A percentile compares a stretch with the other conserved stretches of the same genome.
Conservation (phyloP, 2,329 filamentous ascomycete genomes). For the Purpureocillium takamizusanense region DNA sequence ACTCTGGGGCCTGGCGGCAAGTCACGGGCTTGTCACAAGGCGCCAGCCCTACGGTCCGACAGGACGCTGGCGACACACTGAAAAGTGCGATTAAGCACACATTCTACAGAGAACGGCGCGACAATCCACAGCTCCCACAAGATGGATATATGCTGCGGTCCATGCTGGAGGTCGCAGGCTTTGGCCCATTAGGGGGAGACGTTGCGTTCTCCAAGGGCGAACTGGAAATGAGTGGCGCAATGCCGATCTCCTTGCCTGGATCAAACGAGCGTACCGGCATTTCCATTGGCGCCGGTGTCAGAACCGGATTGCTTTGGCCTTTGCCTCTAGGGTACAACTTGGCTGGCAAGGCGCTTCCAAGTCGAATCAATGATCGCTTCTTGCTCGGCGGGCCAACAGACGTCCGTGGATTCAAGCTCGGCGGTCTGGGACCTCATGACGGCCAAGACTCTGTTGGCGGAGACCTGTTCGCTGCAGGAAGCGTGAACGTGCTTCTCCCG, state of each 20-base stretch:
- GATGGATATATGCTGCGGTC: slow-evolving; percentile 74
- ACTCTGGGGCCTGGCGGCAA: slow-evolving; percentile 80
- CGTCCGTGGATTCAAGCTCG: slow-evolving; percentile 85
- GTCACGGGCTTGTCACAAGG: slow-evolving; percentile 67
- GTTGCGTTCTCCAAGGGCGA: slow-evolving; percentile 94
- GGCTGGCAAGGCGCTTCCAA: slow-evolving; percentile 48
- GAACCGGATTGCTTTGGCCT: slow-evolving; percentile 77
- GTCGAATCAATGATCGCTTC: slow-evolving; percentile 89
- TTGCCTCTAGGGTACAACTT: slow-evolving; percentile 54
- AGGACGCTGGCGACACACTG: slow-evolving; percentile 81
- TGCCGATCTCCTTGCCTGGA: slow-evolving; percentile 65
- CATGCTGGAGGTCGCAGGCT: slow-evolving; percentile 75
- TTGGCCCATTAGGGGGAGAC: slow-evolving; percentile 75
- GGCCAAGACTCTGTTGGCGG: slow-evolving; percentile 80
- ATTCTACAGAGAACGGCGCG: slow-evolving; percentile 70
- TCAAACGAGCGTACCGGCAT: slow-evolving; percentile 64
- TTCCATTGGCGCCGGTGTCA: slow-evolving; percentile 72
- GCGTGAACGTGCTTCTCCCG: slow-evolving; percentile 76
- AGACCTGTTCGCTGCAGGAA: slow-evolving; percentile 84
- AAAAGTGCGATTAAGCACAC: slow-evolving; percentile 81
- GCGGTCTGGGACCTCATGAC: slow-evolving; percentile 82
- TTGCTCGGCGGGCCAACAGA: slow-evolving; percentile 90
- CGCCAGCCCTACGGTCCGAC: slow-evolving; percentile 73
- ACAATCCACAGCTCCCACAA: slow-evolving; percentile 77
- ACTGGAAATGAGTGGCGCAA: slow-evolving; percentile 66